Evolutionary conservation across 2,329 filamentous ascomycete genomes (phyloP), one percentile per base, ranked within the genome.

Genomic region (Leptographium wingfieldii): DNA sequence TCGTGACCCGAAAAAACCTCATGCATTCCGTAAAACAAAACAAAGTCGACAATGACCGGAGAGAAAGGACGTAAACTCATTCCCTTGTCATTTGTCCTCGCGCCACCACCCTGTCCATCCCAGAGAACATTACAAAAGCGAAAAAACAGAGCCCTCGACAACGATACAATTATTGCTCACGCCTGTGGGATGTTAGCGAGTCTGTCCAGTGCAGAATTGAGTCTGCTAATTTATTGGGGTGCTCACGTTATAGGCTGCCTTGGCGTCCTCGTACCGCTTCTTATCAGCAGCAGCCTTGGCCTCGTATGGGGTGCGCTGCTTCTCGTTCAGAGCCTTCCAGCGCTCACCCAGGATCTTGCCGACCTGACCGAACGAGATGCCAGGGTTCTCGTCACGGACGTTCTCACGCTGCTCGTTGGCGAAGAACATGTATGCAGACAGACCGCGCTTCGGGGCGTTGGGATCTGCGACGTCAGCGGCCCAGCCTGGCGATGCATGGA

Each of bases 351-450:
- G 90, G 70, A 94, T 82, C 84, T 97, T 97, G 79, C 94, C 94
- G 70, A 99, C 92, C 77, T 97, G 92, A 70, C 90, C 94, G 77
- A 99, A 99, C 68, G 88, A 87, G 78, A 97, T 96, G 69, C 92
- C 92, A 48, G 92, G 92, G 83, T 97, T 97, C 77, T 97, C 92
- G 74, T 96, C 91, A 69, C 94, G 90, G 68, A 99, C 94, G 75
- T 94, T 95, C 73, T 97, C 92, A 69, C 94, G 92, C 79, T 96
- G 90, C 78, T 97, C 94, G 73, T 97, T 97, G 84, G 94, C 94
- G 75, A 97, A 99, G 87, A 97, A 97, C 94, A 99, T 99, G 85
- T 99, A 99, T 65, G 94, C 94, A 59, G 94, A 97, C 57, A 99
- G 90, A 80, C 92, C 94, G 77, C 94, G 91, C 91, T 97, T 99